phyloP scores from a whole-genome alignment of 2,329 filamentous ascomycete species.

The Xylariaceae sp. region DNA sequence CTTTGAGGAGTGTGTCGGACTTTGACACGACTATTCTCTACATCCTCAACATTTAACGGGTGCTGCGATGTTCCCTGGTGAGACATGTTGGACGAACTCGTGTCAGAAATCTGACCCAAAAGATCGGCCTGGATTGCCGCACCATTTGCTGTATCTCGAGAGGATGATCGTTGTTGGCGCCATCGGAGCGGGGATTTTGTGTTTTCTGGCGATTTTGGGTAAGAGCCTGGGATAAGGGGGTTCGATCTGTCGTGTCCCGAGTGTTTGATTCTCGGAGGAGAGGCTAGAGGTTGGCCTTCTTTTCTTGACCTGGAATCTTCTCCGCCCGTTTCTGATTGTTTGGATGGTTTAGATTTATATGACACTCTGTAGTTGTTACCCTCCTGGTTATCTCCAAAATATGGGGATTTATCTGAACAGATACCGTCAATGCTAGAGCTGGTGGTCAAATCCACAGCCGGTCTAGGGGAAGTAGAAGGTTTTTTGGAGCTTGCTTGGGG shows the following conservation, averaged over 20 bases:
- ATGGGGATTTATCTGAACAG: not conserved
- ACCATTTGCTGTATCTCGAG: too few relatives aligned
- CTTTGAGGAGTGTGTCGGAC: too few relatives aligned
- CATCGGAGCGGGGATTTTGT: not conserved
- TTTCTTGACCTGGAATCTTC: not conserved
- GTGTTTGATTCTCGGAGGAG: not conserved
- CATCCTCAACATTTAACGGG: constrained; percentile 23
- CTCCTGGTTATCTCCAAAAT: too few relatives aligned
- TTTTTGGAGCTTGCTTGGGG: not conserved
- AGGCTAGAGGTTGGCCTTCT: not conserved
- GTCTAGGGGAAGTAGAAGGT: not conserved
- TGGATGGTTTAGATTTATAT: too few relatives aligned
- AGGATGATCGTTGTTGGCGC: not conserved
- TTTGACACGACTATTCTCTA: constrained; percentile 14
- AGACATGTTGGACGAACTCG: constrained; percentile 13
- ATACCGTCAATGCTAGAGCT: not conserved
- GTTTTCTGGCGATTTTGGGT: not conserved
- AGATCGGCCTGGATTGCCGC: too few relatives aligned
- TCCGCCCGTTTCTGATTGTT: too few relatives aligned
- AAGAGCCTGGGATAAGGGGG: not conserved
- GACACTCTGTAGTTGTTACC: too few relatives aligned
- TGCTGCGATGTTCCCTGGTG: constrained; percentile 18
- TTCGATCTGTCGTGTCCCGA: not conserved
- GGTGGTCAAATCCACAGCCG: not conserved
- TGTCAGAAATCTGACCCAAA: constrained; percentile 6